phyloP scores from a whole-genome alignment of 352 stramenopile genomes.

The Phytophthora capsici region DNA sequence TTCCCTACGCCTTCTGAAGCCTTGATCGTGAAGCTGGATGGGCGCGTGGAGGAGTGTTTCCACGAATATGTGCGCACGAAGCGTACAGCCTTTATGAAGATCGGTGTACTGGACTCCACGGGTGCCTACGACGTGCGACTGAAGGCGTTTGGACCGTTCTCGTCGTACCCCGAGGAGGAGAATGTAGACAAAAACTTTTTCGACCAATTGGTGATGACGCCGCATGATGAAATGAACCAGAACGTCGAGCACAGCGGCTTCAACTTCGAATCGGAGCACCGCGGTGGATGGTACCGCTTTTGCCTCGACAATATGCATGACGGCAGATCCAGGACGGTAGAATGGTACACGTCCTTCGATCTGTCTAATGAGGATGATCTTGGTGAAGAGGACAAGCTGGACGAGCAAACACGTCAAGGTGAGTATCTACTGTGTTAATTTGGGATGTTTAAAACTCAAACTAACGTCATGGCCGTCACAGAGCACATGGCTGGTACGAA shows the following conservation, averaged over 20 bases:
- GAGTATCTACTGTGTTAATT: conserved; percentile 9
- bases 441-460: no score
- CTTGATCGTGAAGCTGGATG: conserved; percentile 68
- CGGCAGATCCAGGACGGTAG: conserved; percentile 67
- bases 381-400: conserved; percentile 77
- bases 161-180: conserved; percentile 48
- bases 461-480: conserved; percentile 20
- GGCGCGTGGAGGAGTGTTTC: conserved; percentile 72
- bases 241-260: conserved; percentile 87
- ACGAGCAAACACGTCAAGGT: conserved; percentile 72
- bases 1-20: conserved; percentile 36
- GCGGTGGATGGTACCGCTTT: conserved; percentile 88
- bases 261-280: conserved; percentile 88
- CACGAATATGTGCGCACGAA: conserved; percentile 88
- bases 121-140: conserved; percentile 82
- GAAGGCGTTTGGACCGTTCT: conserved; percentile 75
- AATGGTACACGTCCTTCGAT: conserved; percentile 87
- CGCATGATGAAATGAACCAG: conserved; percentile 66
- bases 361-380: conserved; percentile 79
- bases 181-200: conserved; percentile 77
- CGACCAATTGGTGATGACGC: conserved; percentile 70
- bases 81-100: conserved; percentile 84
- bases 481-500: conserved; percentile 77
- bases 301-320: conserved; percentile 84
- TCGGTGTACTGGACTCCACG: conserved; percentile 75